phyloP scores from a whole-genome alignment of 1,284 basidiomycete genomes.

The Cryptococcus deneoformans region DNA sequence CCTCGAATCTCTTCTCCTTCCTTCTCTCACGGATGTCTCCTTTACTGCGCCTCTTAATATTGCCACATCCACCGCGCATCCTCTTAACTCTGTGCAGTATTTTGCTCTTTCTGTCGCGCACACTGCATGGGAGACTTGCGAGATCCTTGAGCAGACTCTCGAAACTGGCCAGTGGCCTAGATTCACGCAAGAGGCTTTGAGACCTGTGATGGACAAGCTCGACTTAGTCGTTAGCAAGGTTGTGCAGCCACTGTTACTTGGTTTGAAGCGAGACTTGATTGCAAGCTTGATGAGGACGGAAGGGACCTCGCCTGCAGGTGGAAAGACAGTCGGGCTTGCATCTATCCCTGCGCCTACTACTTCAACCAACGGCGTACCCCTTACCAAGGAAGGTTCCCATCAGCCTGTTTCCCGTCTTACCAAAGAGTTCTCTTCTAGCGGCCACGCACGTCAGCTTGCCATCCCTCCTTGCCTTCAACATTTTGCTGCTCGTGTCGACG shows the following conservation, averaged over 20 bases:
- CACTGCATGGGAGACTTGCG: slow-evolving; percentile 50
- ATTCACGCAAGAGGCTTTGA: slow-evolving; percentile 57
- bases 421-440: slow-evolving; percentile 38
- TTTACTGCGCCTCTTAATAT: slow-evolving; percentile 42
- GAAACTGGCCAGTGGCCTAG: slow-evolving; percentile 47
- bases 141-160: slow-evolving; percentile 46
- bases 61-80: slow-evolving; percentile 20
- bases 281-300: slow-evolving; percentile 32
- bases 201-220: slow-evolving; percentile 58
- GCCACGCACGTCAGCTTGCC: slow-evolving; percentile 28
- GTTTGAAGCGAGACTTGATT: slow-evolving; percentile 46
- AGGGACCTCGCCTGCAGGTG: slow-evolving; percentile 32
- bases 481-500: slow-evolving; percentile 48
- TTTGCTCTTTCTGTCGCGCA: slow-evolving; percentile 49
- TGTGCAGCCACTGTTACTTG: slow-evolving; percentile 44
- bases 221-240: slow-evolving; percentile 51
- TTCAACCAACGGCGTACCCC: slow-evolving; percentile 10
- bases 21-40: slow-evolving; percentile 44
- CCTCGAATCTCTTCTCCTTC: slow-evolving; percentile 49
- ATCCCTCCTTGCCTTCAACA: slow-evolving; percentile 45
- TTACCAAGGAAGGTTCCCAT: slow-evolving; percentile 33
- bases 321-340: slow-evolving; percentile 37
- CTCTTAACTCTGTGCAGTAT: slow-evolving; percentile 47
- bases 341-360: slow-evolving; percentile 29
- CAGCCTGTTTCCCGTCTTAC: slow-evolving; percentile 25